Conservation (phyloP, 1,139 yeast genomes). For the Kazachstania sp. region DNA sequence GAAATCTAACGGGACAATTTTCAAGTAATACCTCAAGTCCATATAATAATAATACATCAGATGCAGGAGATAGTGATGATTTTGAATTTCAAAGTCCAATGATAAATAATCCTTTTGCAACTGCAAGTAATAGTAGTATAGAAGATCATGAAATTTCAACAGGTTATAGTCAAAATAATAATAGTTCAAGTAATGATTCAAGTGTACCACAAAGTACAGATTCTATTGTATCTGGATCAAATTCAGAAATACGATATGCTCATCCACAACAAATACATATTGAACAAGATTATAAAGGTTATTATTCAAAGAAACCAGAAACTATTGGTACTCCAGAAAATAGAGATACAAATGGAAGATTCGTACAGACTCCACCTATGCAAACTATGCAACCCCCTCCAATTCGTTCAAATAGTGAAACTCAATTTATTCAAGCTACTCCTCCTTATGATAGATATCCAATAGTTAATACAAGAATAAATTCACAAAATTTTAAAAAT, state of each 20-base stretch:
- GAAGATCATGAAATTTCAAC: neutral
- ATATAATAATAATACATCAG: neutral
- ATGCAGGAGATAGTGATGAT: neutral
- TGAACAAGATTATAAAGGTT: slow-evolving; percentile 27
- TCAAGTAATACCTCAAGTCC: neutral
- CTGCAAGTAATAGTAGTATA: neutral
- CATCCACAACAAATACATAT: slow-evolving; percentile 1
- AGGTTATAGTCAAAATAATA: neutral
- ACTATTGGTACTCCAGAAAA: slow-evolving; percentile 2
- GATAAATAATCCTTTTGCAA: neutral
- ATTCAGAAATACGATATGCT: slow-evolving; percentile 2
- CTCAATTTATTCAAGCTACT: slow-evolving; percentile 40
- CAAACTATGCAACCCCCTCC: neutral
- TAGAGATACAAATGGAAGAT: slow-evolving; percentile 4
- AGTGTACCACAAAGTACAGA: neutral
- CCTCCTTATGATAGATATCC: slow-evolving; percentile 55
- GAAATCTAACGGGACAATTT: neutral
- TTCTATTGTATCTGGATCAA: neutral
- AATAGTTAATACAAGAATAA: slow-evolving; percentile 36
- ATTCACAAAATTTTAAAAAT: neutral
- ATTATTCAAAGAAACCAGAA: slow-evolving; percentile 24
- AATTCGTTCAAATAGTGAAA: neutral
- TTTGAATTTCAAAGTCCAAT: neutral
- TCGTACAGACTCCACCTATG: neutral
- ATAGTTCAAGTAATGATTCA: neutral